Evolutionary conservation across 2,329 filamentous ascomycete species (phyloP), one percentile per base, ranked within the genome.

Genomic region (Nothophaeocryptopus gaeumannii): DNA sequence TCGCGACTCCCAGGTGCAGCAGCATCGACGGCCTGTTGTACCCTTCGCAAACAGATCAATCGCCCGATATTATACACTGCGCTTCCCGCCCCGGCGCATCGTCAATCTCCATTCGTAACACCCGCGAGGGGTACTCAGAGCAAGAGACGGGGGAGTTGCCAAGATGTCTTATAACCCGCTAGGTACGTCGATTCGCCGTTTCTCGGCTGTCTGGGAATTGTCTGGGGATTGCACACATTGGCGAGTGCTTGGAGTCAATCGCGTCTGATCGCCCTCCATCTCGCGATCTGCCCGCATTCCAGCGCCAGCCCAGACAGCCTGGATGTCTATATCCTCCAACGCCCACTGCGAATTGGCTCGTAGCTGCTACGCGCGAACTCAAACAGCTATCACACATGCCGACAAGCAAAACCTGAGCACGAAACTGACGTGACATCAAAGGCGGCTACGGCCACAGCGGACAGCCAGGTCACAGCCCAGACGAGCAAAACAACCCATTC

Each of bases 111-210:
- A 35, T 43, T 39, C 44, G 44, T 44, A 39, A 33, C 44, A 44
- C 44, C 34, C 34, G 20, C 37, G 13, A 45, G 39, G 44, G 44
- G 45, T 36, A 44, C 38, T 38, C 15, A 39, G 16, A 29, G 16
- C 13, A 36, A 43, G 15, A 40, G 40, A 20, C 16, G 38, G 8
- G 7, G 34, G 20, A 29, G 37, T 38, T 39, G 40, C 43, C 48
- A 54, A 35, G 41, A 60, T 60, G 56, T 57, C 54, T 48, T 60
- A 58, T 54, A 60, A 60, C 33, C 58, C 58, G 40, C 52, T 58
- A 50, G 57, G 57, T 59, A 45, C 36, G 56, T 59, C 39, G 32
- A 39, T 11, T 48, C 20, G 33, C 26, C 35, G 20, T 47, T 37
- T 38, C 45, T 47, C 35, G 14, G 20, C 35, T 29, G 47, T 53